Conservation (phyloP, 495 filamentous ascomycete genomes). For the Trichoderma erinaceum region DNA sequence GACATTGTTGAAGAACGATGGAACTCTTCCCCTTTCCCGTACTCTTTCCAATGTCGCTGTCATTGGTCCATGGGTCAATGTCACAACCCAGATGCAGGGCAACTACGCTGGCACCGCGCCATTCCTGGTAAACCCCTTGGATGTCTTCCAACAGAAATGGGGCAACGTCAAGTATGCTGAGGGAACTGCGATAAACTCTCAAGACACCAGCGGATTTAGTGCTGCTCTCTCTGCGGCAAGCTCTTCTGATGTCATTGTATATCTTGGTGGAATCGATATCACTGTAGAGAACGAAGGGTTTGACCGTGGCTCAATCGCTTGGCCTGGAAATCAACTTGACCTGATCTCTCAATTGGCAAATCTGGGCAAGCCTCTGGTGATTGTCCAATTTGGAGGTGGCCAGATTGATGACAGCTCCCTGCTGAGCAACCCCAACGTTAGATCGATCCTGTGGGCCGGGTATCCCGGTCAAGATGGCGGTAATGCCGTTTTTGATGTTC, state of each 20-base stretch:
- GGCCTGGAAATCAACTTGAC: slow-evolving; percentile 38
- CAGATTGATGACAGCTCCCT: slow-evolving; percentile 52
- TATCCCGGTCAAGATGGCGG: slow-evolving; percentile 54
- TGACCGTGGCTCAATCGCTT: slow-evolving; percentile 39
- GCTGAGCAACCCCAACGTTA: slow-evolving; percentile 24
- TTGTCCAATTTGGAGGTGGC: slow-evolving; percentile 42
- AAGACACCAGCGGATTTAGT: slow-evolving; percentile 8
- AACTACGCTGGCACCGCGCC: slow-evolving; percentile 53
- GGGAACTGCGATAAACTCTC: slow-evolving; percentile 2
- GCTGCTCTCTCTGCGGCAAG: slow-evolving; percentile 31
- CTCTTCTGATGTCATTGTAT: slow-evolving; percentile 38
- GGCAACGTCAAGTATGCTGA: background rate
- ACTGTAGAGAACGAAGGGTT: slow-evolving; percentile 34
- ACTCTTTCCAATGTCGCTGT: slow-evolving; percentile 47
- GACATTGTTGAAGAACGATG: slow-evolving; percentile 58
- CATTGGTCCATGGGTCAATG: slow-evolving; percentile 55
- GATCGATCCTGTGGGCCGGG: slow-evolving; percentile 42
- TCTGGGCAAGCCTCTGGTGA: slow-evolving; percentile 36
- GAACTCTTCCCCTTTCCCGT: slow-evolving; percentile 30
- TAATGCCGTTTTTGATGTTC: slow-evolving; percentile 43
- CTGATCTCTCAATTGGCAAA: slow-evolving; percentile 34
- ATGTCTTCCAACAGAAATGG: slow-evolving; percentile 4
- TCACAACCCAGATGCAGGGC: slow-evolving; percentile 52
- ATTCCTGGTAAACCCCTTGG: slow-evolving; percentile 32
- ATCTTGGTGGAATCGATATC: slow-evolving; percentile 40